phyloP scores from a whole-genome alignment of 441 rosid species.

The Pelargonium myrrhifolium region DNA sequence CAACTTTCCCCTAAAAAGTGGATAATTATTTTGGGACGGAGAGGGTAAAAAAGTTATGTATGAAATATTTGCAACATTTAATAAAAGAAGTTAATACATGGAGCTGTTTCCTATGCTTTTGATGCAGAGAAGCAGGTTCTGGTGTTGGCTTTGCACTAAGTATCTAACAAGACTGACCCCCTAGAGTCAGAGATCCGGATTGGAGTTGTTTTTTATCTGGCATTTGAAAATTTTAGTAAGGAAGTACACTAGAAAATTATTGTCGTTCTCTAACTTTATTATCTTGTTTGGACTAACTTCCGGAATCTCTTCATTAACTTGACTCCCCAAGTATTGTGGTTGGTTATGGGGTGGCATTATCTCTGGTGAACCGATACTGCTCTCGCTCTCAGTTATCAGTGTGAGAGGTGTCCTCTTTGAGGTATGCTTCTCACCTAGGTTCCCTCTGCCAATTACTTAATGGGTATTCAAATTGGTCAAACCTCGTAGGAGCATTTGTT shows the following conservation, averaged over 20 bases:
- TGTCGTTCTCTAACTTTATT: constrained; percentile 21
- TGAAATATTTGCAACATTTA: background rate
- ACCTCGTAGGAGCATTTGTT: constrained; percentile 10
- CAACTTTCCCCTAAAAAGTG: too few species aligned
- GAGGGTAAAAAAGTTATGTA: background rate
- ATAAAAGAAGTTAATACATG: constrained; percentile 33
- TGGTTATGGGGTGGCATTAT: constrained; percentile 31
- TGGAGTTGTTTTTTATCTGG: constrained; percentile 43
- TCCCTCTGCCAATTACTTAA: constrained; percentile 25
- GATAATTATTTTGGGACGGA: background rate
- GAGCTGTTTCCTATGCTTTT: constrained; percentile 47
- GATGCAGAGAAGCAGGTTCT: constrained; percentile 57
- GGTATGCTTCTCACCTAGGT: constrained; percentile 53
- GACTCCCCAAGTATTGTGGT: constrained; percentile 37
- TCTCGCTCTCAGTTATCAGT: constrained; percentile 22
- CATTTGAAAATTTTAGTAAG: constrained; percentile 45
- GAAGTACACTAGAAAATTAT: constrained; percentile 21
- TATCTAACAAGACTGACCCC: constrained; percentile 45
- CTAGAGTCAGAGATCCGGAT: constrained; percentile 38
- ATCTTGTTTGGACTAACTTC: constrained; percentile 26
- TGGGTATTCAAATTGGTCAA: constrained; percentile 24
- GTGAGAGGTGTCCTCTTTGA: constrained; percentile 54
- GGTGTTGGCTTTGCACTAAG: constrained; percentile 58
- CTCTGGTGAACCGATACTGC: constrained; percentile 33
- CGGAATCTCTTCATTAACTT: constrained; percentile 25